These are phyloP conservation scores for Nannizziopsis barbatae DNA, from an alignment of 2,329 filamentous ascomycete species.

Conservation along the genomic window DNA sequence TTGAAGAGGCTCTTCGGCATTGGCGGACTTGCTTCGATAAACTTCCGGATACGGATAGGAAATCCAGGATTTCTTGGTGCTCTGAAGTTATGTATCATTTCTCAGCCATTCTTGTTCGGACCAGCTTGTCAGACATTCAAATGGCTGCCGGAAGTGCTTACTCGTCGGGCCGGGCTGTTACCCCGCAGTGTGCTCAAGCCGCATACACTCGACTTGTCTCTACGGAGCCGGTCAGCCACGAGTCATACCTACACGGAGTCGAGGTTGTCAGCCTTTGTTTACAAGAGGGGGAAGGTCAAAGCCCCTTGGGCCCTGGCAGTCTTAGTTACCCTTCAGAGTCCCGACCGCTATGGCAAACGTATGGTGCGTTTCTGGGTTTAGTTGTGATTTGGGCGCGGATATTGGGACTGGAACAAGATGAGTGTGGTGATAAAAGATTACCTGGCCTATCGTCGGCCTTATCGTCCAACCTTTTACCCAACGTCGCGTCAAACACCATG, in stretches of 20 bases:
- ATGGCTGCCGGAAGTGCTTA: constrained; percentile 19
- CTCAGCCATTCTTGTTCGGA: constrained; percentile 15
- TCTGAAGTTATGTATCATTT: constrained; percentile 18
- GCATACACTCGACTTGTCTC: constrained; percentile 16
- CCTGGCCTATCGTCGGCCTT: not conserved
- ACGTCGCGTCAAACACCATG: constrained; percentile 8
- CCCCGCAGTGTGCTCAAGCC: constrained; percentile 17
- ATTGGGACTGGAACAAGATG: constrained; percentile 13
- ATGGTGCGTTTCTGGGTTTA: constrained; percentile 16
- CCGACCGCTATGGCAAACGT: constrained; percentile 15
- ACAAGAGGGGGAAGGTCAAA: constrained; percentile 8
- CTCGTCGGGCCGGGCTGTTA: constrained; percentile 18
- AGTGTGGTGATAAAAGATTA: constrained; percentile 1
- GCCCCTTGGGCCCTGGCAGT: not conserved
- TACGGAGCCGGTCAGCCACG: constrained; percentile 16
- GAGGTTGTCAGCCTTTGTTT: constrained; percentile 17
- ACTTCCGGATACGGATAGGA: constrained; percentile 12
- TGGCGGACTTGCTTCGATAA: constrained; percentile 17
- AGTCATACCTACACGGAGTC: constrained; percentile 17
- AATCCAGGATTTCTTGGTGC: constrained; percentile 14
- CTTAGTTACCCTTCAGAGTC: constrained; percentile 3
- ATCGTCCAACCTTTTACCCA: not conserved
- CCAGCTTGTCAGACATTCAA: constrained; percentile 18
- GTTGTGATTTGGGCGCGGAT: constrained; percentile 15
- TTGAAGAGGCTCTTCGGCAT: constrained; percentile 15